Evolutionary conservation across 345 rosid genomes (phyloP), one percentile per base, ranked within the genome.

Genomic region (Euphorbia lathyris): DNA sequence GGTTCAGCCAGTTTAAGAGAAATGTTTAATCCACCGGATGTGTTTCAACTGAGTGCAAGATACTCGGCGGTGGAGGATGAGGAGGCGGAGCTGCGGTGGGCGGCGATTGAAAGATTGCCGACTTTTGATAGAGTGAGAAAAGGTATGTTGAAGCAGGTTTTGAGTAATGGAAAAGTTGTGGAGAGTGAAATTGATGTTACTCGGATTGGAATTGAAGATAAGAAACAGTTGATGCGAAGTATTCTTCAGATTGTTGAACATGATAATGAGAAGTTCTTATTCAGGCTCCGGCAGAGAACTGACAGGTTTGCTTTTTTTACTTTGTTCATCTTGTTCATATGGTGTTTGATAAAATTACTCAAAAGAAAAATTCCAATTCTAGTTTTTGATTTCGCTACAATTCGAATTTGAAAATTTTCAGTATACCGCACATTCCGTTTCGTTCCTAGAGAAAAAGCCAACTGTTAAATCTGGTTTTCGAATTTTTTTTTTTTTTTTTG

Each of bases 1-100:
- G 53, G 55, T 17, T 63, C 52, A 1, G 29, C 34, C 0, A 64
- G 53, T 43, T 34, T 64, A 16, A 64, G 66, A 40, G 66, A 62
- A 40, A n/a, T 62, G 30, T 62, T 45, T 26, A 38, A 62, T 62
- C 27, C 29, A 8, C 66, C 50, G 0, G 66, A 62, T 62, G 66
- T 40, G 29, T 62, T 62, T 69, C 85, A 61, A 51, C 83, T 81
- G 73, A 86, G 85, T 66, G 75, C 79, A 75, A 71, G 80, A 25
- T 85, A 86, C 51, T 2, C 7, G 38, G 25, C 63, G 2, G 66
- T 70, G 65, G 32, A 83, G 8, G 83, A 88, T 16, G 97, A 91
- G 11, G 96, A 89, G 77, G 85, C 83, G 80, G 96, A 91, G 79
- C 96, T 93, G 23, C 81, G 81, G 75, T 91, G 98, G 98, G 97